Conservation (phyloP, 2,329 filamentous ascomycete genomes). For the Fusarium chlamydosporum region DNA sequence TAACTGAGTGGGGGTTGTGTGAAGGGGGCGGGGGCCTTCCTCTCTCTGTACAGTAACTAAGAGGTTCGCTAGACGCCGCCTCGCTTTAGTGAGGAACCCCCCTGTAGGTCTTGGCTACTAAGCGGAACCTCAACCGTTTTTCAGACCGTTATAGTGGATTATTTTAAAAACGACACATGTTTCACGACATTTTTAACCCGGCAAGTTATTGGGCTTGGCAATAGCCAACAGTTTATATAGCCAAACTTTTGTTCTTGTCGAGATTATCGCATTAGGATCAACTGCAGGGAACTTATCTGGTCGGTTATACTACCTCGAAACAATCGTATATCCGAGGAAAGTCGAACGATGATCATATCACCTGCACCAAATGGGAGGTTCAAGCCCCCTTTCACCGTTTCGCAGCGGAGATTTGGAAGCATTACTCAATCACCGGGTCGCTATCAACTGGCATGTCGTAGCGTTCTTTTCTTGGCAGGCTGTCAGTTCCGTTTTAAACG, state of each 20-base stretch:
- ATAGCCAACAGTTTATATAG: conserved; percentile 10
- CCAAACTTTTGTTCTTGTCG: not conserved
- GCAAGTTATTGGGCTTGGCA: conserved; percentile 12
- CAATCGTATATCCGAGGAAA: conserved; percentile 23
- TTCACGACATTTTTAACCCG: conserved; percentile 21
- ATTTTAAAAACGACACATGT: conserved; percentile 40
- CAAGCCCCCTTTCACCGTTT: not conserved
- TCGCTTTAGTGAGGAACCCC: no score
- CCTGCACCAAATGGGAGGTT: not conserved
- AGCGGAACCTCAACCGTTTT: conserved; percentile 1
- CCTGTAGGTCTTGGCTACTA: no score
- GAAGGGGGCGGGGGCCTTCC: conserved; percentile 27
- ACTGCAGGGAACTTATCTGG: conserved; percentile 13
- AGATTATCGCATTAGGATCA: conserved; percentile 7
- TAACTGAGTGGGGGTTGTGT: conserved; percentile 34
- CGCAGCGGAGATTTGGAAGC: not conserved
- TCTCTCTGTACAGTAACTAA: no score
- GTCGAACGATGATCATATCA: conserved; percentile 20
- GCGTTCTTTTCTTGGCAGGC: not conserved
- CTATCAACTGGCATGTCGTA: not conserved
- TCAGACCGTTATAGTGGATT: conserved; percentile 23
- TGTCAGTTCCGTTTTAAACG: not conserved
- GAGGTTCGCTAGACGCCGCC: no score
- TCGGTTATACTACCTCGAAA: conserved; percentile 24
- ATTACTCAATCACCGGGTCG: not conserved